These are phyloP conservation scores for Boletus reticuloceps DNA, from an alignment of 768 basidiomycete genomes.

Conservation along the genomic window DNA sequence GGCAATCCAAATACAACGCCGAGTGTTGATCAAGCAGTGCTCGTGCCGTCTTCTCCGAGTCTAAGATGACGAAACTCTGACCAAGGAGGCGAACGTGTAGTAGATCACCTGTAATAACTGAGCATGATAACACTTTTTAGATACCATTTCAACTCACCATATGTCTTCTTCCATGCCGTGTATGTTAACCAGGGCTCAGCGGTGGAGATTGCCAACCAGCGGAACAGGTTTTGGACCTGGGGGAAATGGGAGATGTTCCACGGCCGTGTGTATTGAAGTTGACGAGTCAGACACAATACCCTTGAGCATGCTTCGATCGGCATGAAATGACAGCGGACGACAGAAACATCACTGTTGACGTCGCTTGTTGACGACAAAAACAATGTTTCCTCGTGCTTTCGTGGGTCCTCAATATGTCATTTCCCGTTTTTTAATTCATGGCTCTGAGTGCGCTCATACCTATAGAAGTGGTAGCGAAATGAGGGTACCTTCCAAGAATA, in stretches of 20 bases:
- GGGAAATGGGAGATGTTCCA: slow-evolving; percentile 21
- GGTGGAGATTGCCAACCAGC: slow-evolving; percentile 25
- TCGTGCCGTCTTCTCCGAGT: slow-evolving; percentile 28
- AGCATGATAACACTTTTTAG: not conserved
- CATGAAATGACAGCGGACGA: too few species aligned
- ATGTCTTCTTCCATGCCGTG: slow-evolving; percentile 32
- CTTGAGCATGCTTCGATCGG: too few species aligned
- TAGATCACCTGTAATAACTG: slow-evolving; percentile 16
- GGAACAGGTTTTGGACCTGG: slow-evolving; percentile 33
- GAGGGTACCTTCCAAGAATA: too few species aligned
- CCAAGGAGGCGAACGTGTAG: slow-evolving; percentile 21
- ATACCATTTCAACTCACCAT: slow-evolving; percentile 20
- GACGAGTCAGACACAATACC: too few species aligned
- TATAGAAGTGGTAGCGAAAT: too few species aligned
- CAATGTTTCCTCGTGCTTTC: too few species aligned
- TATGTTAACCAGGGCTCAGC: slow-evolving; percentile 35
- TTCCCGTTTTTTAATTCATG: too few species aligned
- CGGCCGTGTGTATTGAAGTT: too few species aligned
- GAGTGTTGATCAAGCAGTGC: slow-evolving; percentile 28
- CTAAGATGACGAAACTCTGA: slow-evolving; percentile 25
- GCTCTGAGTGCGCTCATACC: too few species aligned
- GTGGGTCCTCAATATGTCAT: too few species aligned
- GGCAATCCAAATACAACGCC: slow-evolving; percentile 27
- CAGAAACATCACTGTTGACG: too few species aligned
- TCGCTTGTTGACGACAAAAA: too few species aligned